Evolutionary conservation across 768 basidiomycete species (phyloP).

Genomic region (Trametes elegans): DNA sequence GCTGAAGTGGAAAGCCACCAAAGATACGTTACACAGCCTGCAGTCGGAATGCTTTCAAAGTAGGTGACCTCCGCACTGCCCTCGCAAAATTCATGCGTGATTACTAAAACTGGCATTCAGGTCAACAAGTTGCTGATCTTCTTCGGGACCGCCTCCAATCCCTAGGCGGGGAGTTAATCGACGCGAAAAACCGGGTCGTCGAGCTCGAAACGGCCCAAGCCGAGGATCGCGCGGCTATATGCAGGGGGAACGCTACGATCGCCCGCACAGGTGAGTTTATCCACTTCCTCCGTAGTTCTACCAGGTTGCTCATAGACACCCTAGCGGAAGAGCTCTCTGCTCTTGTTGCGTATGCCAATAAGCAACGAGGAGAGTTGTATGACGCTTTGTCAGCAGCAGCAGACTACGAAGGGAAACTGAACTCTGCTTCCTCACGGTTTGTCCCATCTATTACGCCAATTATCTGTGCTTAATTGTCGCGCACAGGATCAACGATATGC

Average conservation of each 20-base stretch:
- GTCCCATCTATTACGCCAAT: neutral
- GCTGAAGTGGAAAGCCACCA: conserved; percentile 12
- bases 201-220: conserved; percentile 37
- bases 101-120: conserved; percentile 24
- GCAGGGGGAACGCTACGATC: neutral
- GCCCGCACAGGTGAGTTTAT: neutral
- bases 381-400: conserved; percentile 19
- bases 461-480: neutral
- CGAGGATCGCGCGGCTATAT: conserved; percentile 20
- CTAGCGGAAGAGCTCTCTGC: conserved; percentile 16
- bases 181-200: conserved; percentile 37
- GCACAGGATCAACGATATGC: conserved; percentile 14
- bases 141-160: conserved; percentile 45
- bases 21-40: conserved; percentile 19
- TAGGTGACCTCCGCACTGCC: neutral
- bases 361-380: conserved; percentile 21
- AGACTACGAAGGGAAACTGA: conserved; percentile 19
- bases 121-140: conserved; percentile 49
- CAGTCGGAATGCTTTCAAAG: conserved; percentile 23
- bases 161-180: conserved; percentile 42
- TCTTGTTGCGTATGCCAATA: conserved; percentile 16
- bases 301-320: neutral
- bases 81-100: neutral
- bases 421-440: conserved; percentile 12
- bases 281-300: no score